Evolutionary conservation across 2,329 filamentous ascomycete genomes (phyloP).

Genomic region (Aspergillus fumigatus): DNA sequence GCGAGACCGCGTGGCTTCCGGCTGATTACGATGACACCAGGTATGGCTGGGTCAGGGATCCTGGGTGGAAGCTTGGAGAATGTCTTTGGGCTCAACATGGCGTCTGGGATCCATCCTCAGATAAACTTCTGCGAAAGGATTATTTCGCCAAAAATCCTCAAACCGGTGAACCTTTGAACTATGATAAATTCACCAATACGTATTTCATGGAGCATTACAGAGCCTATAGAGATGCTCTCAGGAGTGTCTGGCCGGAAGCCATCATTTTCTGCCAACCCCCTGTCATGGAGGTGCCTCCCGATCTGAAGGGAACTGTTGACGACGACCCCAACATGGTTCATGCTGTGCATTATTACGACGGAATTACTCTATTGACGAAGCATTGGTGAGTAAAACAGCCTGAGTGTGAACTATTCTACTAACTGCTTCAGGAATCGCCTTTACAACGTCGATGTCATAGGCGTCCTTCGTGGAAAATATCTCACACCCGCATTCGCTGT

Average conservation of each 20-base stretch:
- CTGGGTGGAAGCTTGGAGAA: conserved; percentile 86
- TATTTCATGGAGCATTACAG: conserved; percentile 88
- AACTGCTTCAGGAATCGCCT: conserved; percentile 63
- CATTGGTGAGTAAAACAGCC: conserved; percentile 61
- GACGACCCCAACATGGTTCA: conserved; percentile 90
- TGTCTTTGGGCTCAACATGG: conserved; percentile 97
- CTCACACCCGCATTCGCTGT: conserved; percentile 85
- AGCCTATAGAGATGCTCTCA: conserved; percentile 68
- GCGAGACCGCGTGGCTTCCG: conserved; percentile 78
- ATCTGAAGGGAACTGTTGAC: conserved; percentile 79
- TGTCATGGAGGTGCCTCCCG: conserved; percentile 84
- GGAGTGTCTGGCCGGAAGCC: conserved; percentile 69
- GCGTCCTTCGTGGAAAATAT: conserved; percentile 84
- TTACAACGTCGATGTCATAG: conserved; percentile 96
- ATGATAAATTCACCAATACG: conserved; percentile 81
- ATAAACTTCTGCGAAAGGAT: conserved; percentile 73
- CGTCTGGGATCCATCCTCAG: conserved; percentile 79
- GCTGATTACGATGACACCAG: conserved; percentile 76
- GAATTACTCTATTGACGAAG: conserved; percentile 93
- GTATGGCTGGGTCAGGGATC: conserved; percentile 86
- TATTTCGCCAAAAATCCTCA: conserved; percentile 79
- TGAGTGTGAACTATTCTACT: conserved; percentile 7
- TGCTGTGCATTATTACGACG: conserved; percentile 94
- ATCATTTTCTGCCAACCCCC: conserved; percentile 90
- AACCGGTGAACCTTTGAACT: conserved; percentile 70